phyloP scores from a whole-genome alignment of 768 basidiomycete genomes.

The Podaxis sp. region DNA sequence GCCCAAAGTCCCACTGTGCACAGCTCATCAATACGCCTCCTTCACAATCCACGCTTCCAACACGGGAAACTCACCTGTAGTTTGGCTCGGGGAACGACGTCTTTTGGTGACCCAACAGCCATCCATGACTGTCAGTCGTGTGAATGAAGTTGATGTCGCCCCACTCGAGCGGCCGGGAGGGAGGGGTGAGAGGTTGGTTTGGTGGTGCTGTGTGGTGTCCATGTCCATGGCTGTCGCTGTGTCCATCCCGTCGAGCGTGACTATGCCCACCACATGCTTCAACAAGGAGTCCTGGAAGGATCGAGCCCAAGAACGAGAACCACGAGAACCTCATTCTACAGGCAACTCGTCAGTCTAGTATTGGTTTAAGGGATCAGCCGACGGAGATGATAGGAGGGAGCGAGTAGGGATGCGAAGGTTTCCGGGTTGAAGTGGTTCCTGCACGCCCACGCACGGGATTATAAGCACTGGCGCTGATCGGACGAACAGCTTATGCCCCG shows the following conservation, averaged over 20 bases:
- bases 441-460: no score
- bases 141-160: constrained; percentile 87
- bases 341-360: not conserved
- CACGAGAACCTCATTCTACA: not conserved
- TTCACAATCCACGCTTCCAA: not conserved
- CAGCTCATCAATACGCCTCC: constrained; percentile 14
- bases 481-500: no score
- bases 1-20: constrained; percentile 47
- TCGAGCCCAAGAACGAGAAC: not conserved
- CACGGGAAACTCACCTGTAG: constrained; percentile 37
- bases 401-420: no score
- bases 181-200: constrained; percentile 46
- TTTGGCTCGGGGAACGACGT: constrained; percentile 71
- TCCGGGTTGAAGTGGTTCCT: no score
- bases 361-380: not conserved
- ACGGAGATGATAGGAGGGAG: not conserved
- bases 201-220: constrained; percentile 38
- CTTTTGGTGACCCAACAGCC: constrained; percentile 82
- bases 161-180: constrained; percentile 74
- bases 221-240: constrained; percentile 21
- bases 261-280: constrained; percentile 8
- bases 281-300: constrained; percentile 2
- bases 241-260: constrained; percentile 8
- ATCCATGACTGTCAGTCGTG: constrained; percentile 79
- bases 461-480: no score